Evolutionary conservation across 1,284 basidiomycete species (phyloP), one percentile per base, ranked within the genome.

Genomic region (Anthracocystis setariae): DNA sequence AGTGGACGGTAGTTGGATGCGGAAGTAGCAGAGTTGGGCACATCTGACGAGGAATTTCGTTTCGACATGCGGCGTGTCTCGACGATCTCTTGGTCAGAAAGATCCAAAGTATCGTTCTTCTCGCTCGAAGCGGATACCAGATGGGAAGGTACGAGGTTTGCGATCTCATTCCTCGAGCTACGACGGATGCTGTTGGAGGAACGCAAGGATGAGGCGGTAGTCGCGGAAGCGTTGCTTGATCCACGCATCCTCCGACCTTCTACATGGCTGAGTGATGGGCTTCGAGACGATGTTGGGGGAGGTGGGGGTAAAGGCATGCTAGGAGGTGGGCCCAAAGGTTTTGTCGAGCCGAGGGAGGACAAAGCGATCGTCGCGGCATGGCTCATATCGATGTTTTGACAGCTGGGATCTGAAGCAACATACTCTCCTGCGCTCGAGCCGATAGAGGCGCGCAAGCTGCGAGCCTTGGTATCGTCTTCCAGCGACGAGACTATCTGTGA

Each of bases 291-390:
- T 5, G 58, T 45, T 2, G 42, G 23, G 1, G 68, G 69, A 37
- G 25, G 54, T 8, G 69, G 69, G 1, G 69, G 69, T 3, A 72
- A 54, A 1, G 69, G 69, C 17, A 66, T 32, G 29, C 40, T 51
- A 1, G 69, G 69, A 7, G 69, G 69, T 33, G 69, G 69, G 10
- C 63, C 49, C 7, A 48, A 33, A 5, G 69, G 55, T 24, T 45
- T 62, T 44, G 54, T 48, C 1, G 33, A 27, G 13, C 39, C 12
- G 4, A 29, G 12, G 29, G 29, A 29, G 29, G 29, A 29, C 29
- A 12, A 29, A 29, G 29, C 29, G 29, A 29, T 7, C 12, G 29
- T 29, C 12, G 29, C 12, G 7, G 7, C 12, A 12, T 29, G 29
- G 29, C 29, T 29, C 29, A 12, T 12, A 29, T 29, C 12, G 29